phyloP scores from a whole-genome alignment of 306 rosid genomes.

The Inga oerstediana region DNA sequence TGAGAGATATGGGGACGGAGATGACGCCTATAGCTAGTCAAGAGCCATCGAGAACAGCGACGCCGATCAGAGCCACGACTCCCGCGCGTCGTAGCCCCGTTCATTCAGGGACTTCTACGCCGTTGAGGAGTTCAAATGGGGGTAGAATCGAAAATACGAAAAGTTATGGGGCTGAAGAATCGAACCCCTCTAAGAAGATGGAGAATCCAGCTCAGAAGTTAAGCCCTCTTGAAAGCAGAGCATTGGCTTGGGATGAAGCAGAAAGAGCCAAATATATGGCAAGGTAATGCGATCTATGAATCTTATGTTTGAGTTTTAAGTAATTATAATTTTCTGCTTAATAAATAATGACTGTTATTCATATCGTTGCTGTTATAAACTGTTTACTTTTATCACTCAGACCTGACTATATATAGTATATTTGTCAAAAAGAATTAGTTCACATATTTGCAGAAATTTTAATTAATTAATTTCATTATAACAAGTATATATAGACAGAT shows the following conservation, averaged over 20 bases:
- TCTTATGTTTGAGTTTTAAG: neutral
- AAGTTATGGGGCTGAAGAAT: slow-evolving; percentile 48
- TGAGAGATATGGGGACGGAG: slow-evolving; percentile 98
- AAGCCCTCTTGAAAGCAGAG: slow-evolving; percentile 74
- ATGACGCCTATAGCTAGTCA: slow-evolving; percentile 97
- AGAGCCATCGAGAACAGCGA: slow-evolving; percentile 91
- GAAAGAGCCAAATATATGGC: slow-evolving; percentile 92
- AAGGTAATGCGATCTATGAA: slow-evolving; percentile 47
- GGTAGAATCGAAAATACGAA: slow-evolving; percentile 34
- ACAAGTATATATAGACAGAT: neutral
- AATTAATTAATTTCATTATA: no score
- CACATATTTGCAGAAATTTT: neutral
- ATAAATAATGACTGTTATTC: neutral
- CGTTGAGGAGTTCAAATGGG: slow-evolving; percentile 60
- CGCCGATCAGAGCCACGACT: slow-evolving; percentile 86
- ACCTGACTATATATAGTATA: neutral
- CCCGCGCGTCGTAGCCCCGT: slow-evolving; percentile 72
- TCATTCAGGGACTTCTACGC: slow-evolving; percentile 78
- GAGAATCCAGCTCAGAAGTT: slow-evolving; percentile 53
- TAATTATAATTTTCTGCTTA: neutral
- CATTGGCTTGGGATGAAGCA: slow-evolving; percentile 97
- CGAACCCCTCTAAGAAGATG: slow-evolving; percentile 49
- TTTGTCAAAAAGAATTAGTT: neutral
- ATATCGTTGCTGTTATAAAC: neutral
- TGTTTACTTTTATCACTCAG: neutral